A percentile compares a stretch with the other conserved stretches of the same genome.
These are phyloP conservation scores for Polytrichum formosum DNA, from an alignment of 225 moss, liverwort and hornwort genomes.

Conservation along the genomic window DNA sequence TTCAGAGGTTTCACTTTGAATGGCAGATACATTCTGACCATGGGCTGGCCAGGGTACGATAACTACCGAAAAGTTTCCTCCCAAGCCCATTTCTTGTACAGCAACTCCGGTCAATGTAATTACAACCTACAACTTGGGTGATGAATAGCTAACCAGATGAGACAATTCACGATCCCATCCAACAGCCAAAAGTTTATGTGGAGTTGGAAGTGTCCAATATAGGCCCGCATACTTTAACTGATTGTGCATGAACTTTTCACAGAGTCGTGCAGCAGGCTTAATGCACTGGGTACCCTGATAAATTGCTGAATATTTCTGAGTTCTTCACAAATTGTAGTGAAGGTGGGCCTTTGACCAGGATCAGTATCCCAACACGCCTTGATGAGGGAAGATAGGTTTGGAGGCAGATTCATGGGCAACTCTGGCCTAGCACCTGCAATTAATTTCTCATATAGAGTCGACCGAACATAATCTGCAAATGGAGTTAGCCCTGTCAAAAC, in stretches of 20 bases:
- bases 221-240: not conserved
- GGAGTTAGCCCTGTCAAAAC: conserved; percentile 1
- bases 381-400: not conserved
- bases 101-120: not conserved
- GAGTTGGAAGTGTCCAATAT: too few relatives aligned
- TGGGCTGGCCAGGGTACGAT: not conserved
- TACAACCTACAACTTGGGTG: conserved; percentile 1
- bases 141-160: not conserved
- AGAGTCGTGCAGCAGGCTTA: not conserved
- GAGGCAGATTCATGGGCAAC: not conserved
- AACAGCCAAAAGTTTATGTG: too few relatives aligned
- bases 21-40: not conserved
- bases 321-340: not conserved
- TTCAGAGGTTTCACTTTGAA: not conserved
- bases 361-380: conserved; percentile 10
- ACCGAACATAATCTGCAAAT: not conserved
- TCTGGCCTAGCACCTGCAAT: conserved; percentile 3
- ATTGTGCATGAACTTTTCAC: not conserved
- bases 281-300: not conserved
- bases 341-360: not conserved
- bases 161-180: too few relatives aligned
- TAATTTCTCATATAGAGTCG: not conserved
- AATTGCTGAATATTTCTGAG: conserved; percentile 2
- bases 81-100: not conserved
- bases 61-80: not conserved